Evolutionary conservation across 768 basidiomycete genomes (phyloP), one percentile per base, ranked within the genome.

Genomic region (Floccularia luteovirens): DNA sequence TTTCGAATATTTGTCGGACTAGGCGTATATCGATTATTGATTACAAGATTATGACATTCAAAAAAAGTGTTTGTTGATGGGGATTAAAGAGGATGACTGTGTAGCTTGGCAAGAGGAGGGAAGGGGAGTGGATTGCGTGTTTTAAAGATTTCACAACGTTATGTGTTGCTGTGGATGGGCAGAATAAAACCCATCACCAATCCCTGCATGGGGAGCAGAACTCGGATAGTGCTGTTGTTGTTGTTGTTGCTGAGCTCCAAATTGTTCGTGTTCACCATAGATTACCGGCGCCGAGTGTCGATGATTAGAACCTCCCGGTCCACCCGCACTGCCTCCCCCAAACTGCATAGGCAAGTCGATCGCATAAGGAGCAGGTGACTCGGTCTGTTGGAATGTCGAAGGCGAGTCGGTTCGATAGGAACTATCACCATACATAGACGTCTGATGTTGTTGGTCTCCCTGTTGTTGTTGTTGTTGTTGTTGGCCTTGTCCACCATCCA

Each of bases 361-460:
- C 24, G 50, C 55, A 43, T 61, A 68, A 7, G 55, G 50, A 31
- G 58, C 60, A 10, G 67, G 67, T 2, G 62, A 63, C 16, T 69
- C 67, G 2, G 63, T 59, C 46, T 63, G 62, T 22, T 51, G 44
- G 44, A 69, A 66, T 42, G 67, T 58, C 30, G 58, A 57, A 33
- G 67, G 67, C 30, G 64, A 67, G 1, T 66, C 68, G 13, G 63
- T 67, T 23, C 72, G 57, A 50, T 63, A 69, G 49, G 63, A 52
- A 7, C 57, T 55, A 2, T 56, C 59, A 12, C 51, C 53, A 43
- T 55, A 60, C 32, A 50, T 36, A 37, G 48, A 48, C 30, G 38
- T n/a, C 19, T 42, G 24, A 6, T n/a, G n/a, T n/a, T n/a, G n/a
- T n/a, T n/a, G n/a, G n/a, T n/a, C n/a, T n/a, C n/a, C n/a, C n/a